phyloP scores from a whole-genome alignment of 768 basidiomycete species.

The Boletus patriciae region DNA sequence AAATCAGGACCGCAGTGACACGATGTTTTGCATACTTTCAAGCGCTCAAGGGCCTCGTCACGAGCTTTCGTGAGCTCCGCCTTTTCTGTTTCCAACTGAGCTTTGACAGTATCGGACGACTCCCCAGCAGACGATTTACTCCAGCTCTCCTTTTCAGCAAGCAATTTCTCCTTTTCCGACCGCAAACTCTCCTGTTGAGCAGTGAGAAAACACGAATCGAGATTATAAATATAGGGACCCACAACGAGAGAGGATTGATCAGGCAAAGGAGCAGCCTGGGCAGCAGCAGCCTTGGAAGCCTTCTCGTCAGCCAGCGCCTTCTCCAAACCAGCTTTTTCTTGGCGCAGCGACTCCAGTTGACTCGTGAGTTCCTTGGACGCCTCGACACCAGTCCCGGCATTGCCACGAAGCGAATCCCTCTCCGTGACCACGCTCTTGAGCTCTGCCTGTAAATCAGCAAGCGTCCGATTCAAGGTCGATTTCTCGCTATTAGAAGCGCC shows the following conservation, averaged over 20 bases:
- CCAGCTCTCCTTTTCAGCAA: conserved; percentile 55
- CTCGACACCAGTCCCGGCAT: conserved; percentile 13
- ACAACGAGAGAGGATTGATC: conserved; percentile 36
- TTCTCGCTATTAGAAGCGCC: conserved; percentile 30
- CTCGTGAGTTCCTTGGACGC: conserved; percentile 32
- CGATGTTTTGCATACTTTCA: conserved; percentile 45
- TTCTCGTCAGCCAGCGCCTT: conserved; percentile 40
- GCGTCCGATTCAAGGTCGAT: conserved; percentile 28
- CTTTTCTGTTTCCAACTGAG: conserved; percentile 60
- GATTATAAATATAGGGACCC: conserved; percentile 7
- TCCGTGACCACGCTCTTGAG: conserved; percentile 32
- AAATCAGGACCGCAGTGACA: neutral
- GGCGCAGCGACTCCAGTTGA: conserved; percentile 38
- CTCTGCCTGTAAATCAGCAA: conserved; percentile 26
- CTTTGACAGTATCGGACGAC: conserved; percentile 35
- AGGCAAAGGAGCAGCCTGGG: conserved; percentile 7
- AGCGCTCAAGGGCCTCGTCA: conserved; percentile 57
- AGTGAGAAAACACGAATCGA: neutral
- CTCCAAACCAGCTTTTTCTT: conserved; percentile 41
- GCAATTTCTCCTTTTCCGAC: conserved; percentile 60
- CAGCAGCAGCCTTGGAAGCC: conserved; percentile 26
- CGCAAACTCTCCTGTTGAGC: conserved; percentile 47
- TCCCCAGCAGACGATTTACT: conserved; percentile 23
- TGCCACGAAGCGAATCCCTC: conserved; percentile 27
- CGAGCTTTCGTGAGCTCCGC: conserved; percentile 54